These are phyloP conservation scores for Fraxinus americana DNA, from an alignment of 257 asterid genomes.

Conservation along the genomic window DNA sequence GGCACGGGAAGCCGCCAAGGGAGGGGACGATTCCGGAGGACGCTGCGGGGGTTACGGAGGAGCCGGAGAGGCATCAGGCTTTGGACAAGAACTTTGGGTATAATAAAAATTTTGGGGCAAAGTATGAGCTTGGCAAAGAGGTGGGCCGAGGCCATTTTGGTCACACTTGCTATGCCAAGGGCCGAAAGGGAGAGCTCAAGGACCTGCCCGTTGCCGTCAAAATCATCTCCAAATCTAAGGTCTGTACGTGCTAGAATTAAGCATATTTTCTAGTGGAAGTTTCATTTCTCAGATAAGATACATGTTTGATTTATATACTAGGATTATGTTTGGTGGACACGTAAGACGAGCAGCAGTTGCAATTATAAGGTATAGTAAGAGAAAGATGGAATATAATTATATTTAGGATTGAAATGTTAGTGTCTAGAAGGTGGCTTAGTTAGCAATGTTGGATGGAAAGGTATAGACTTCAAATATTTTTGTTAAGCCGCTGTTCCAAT, in stretches of 20 bases:
- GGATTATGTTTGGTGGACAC: neutral
- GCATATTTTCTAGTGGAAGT: constrained; percentile 9
- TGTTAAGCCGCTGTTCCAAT: neutral
- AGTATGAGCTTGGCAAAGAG: constrained; percentile 92
- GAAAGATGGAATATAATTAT: neutral
- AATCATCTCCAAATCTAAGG: constrained; percentile 94
- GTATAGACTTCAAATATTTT: neutral
- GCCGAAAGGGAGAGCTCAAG: constrained; percentile 76
- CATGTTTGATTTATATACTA: neutral
- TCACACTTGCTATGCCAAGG: constrained; percentile 84
- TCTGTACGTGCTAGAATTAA: constrained; percentile 15
- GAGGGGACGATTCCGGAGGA: constrained; percentile 88
- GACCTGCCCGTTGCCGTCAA: constrained; percentile 81
- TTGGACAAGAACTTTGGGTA: constrained; percentile 88
- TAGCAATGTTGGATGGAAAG: constrained; percentile 15
- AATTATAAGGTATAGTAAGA: neutral
- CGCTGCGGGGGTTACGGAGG: constrained; percentile 35
- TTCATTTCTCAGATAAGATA: neutral
- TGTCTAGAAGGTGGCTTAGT: constrained; percentile 6
- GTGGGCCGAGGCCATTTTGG: constrained; percentile 98
- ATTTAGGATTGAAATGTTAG: neutral
- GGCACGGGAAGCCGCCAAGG: constrained; percentile 61
- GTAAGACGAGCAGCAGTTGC: neutral
- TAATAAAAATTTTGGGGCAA: constrained; percentile 79
- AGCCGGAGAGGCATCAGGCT: constrained; percentile 43